Conservation (phyloP, 2,329 filamentous ascomycete species). For the Leptographium galeiforme region DNA sequence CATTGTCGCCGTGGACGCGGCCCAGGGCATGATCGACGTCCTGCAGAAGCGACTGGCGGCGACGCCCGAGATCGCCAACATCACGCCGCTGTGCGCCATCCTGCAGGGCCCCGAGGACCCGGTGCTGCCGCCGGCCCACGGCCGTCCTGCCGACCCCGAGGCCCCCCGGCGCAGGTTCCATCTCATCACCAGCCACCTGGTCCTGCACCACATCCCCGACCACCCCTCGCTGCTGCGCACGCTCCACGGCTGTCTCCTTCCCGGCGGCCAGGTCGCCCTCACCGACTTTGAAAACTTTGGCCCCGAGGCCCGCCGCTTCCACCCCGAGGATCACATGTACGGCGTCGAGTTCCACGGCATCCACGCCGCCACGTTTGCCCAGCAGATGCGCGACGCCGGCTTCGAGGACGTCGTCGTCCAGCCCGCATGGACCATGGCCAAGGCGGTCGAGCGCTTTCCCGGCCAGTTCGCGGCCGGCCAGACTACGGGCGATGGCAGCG, state of each 20-base stretch:
- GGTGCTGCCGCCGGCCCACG: slow-evolving; percentile 21
- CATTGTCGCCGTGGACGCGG: slow-evolving; percentile 39
- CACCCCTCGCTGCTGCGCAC: slow-evolving; percentile 27
- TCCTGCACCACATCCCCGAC: slow-evolving; percentile 40
- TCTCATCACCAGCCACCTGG: slow-evolving; percentile 37
- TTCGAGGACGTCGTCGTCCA: slow-evolving; percentile 34
- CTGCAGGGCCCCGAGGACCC: slow-evolving; percentile 36
- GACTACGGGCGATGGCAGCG: background rate
- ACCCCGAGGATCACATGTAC: slow-evolving; percentile 35
- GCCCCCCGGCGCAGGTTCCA: slow-evolving; percentile 29
- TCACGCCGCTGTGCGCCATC: slow-evolving; percentile 30
- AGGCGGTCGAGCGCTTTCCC: slow-evolving; percentile 32
- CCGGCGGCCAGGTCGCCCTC: slow-evolving; percentile 34
- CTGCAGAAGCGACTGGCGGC: slow-evolving; percentile 33
- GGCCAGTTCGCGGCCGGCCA: slow-evolving; percentile 21
- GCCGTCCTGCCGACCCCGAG: slow-evolving; percentile 12
- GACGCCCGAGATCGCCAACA: slow-evolving; percentile 15
- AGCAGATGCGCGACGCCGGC: slow-evolving; percentile 30
- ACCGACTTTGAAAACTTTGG: slow-evolving; percentile 47
- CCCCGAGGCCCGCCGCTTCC: slow-evolving; percentile 34
- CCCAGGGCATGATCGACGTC: slow-evolving; percentile 39
- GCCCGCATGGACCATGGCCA: slow-evolving; percentile 33
- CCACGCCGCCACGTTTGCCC: slow-evolving; percentile 23
- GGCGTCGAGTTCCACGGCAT: slow-evolving; percentile 43
- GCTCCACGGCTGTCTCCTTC: slow-evolving; percentile 31